A percentile compares a stretch with the other conserved stretches of the same genome.
Evolutionary conservation across 805 yeast genomes (phyloP).

Genomic region (Wickerhamiella sorbophila): DNA sequence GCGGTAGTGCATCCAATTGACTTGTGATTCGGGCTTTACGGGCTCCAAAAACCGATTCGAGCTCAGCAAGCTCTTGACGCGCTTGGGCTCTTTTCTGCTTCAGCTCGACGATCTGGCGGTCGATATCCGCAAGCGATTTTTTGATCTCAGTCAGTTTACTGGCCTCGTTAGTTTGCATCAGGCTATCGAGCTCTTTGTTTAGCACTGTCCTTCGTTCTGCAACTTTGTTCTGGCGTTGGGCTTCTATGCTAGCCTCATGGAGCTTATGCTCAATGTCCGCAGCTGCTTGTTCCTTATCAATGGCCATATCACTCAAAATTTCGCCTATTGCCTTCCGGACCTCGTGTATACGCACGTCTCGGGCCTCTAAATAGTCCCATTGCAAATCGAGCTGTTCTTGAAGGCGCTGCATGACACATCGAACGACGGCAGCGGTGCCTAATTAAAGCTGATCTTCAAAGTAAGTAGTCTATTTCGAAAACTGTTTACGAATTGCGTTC

Average conservation of each 20-base stretch:
- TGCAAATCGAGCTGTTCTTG: conserved; percentile 15
- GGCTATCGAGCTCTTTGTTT: conserved; percentile 4
- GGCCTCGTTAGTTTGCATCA: conserved; percentile 9
- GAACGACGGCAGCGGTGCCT: no score
- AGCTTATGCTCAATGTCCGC: not conserved
- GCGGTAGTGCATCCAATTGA: conserved; percentile 7
- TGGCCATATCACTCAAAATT: conserved; percentile 7
- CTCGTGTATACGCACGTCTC: conserved; percentile 5
- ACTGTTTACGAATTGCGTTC: conserved; percentile 27
- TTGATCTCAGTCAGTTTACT: conserved; percentile 5
- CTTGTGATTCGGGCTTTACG: conserved; percentile 3
- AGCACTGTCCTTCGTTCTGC: conserved; percentile 7
- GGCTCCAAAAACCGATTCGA: conserved; percentile 6
- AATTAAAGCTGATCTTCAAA: no score
- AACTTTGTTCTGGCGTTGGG: conserved; percentile 2
- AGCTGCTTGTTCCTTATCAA: conserved; percentile 1
- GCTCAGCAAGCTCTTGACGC: conserved; percentile 6
- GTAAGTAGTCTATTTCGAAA: not conserved
- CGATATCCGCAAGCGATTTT: conserved; percentile 8
- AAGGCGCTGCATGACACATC: conserved; percentile 3
- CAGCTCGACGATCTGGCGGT: conserved; percentile 14
- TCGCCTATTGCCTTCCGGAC: conserved; percentile 7
- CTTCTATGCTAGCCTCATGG: not conserved
- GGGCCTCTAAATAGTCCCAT: conserved; percentile 16
- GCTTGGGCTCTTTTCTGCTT: conserved; percentile 8